Evolutionary conservation across 75 land plant species (phyloP), one percentile per base, ranked within the genome.

Genomic region (Sequoiadendron giganteum): DNA sequence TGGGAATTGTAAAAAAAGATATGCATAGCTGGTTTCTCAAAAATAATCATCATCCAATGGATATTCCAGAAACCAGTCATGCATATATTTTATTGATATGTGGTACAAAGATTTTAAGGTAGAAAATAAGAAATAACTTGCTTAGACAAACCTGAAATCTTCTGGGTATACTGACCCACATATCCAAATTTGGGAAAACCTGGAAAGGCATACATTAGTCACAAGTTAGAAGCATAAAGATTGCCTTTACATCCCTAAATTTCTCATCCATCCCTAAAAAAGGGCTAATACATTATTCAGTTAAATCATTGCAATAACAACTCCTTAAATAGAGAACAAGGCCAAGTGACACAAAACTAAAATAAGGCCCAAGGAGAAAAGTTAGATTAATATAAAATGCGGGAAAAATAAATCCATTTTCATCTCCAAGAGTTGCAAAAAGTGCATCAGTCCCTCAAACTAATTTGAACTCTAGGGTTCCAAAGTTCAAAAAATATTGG

Each of bases 81-180:
- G 14, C 14, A 52, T 1, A 52, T 13, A 0, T 52, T 52, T 52
- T 52, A 52, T 52, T 11, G 54, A 11, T 52, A 52, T 52, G 54
- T 52, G 15, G 15, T 52, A 10, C 13, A 52, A 11, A 52, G 54
- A 52, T 10, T 52, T 52, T 52, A 9, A 52, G 11, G 13, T 11
- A 1, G 0, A 10, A 68, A 68, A 68, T 65, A 7, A 5, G 1
- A 68, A 28, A 68, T 28, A 0, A 68, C 5, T 21, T 9, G 10
- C 3, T 15, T 34, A 79, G 38, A 79, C 82, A 79, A 36, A 79
- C 82, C 82, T 79, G 82, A 40, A 79, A 28, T 79, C 82, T 79
- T 79, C 38, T 79, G 28, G 82, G 82, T 36, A 79, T 16, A 79
- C 82, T 79, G 42, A 79, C 43, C 82, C 82, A 79, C 28, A 79